Conservation (phyloP, 768 basidiomycete genomes). For the Amanita muscaria region DNA sequence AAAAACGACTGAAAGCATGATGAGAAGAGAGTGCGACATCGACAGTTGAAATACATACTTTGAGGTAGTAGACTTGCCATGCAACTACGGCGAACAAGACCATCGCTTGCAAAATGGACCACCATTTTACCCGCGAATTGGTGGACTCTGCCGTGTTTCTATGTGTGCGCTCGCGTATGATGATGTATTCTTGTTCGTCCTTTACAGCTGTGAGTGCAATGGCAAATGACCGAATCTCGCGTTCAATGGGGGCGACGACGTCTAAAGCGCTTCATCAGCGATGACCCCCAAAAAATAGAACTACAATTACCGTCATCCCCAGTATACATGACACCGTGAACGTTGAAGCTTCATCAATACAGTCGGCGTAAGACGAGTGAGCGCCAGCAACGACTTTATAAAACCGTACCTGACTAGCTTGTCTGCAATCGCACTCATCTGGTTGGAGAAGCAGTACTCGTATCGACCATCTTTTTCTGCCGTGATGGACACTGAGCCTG, state of each 20-base stretch:
- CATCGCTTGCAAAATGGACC: slow-evolving; percentile 86
- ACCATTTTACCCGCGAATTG: slow-evolving; percentile 97
- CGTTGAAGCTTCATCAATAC: slow-evolving; percentile 85
- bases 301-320: slow-evolving; percentile 70
- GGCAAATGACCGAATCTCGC: slow-evolving; percentile 83
- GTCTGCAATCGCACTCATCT: slow-evolving; percentile 94
- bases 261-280: slow-evolving; percentile 29
- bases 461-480: slow-evolving; percentile 82
- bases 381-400: background rate
- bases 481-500: slow-evolving; percentile 82
- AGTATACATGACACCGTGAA: slow-evolving; percentile 93
- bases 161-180: slow-evolving; percentile 86
- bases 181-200: slow-evolving; percentile 98
- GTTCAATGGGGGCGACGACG: slow-evolving; percentile 89
- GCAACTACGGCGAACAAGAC: slow-evolving; percentile 86
- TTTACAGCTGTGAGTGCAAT: slow-evolving; percentile 82
- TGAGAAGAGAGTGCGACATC: slow-evolving; percentile 6
- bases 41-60: slow-evolving; percentile 39
- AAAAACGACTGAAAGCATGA: slow-evolving; percentile 60
- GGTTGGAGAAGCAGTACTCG: slow-evolving; percentile 98
- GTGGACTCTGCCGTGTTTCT: slow-evolving; percentile 91
- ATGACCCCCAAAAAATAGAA: background rate
- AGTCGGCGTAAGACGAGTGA: slow-evolving; percentile 2
- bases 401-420: slow-evolving; percentile 79
- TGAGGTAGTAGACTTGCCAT: slow-evolving; percentile 97